phyloP scores from a whole-genome alignment of 441 rosid genomes.

The Breynia disticha region DNA sequence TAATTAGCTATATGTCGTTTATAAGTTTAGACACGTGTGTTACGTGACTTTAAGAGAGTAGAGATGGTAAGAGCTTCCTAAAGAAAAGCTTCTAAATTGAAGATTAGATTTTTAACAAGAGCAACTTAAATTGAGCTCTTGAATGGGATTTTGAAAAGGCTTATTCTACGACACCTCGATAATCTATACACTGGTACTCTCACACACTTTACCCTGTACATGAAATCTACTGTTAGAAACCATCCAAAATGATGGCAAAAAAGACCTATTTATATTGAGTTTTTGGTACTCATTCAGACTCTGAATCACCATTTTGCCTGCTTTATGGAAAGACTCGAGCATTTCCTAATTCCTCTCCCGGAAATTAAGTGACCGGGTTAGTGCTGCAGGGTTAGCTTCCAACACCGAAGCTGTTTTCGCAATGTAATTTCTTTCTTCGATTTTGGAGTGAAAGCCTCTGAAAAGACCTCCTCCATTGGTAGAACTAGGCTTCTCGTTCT shows the following conservation, averaged over 20 bases:
- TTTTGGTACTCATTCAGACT: not conserved
- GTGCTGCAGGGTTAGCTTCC: conserved; percentile 56
- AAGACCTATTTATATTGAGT: conserved; percentile 1
- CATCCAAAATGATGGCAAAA: not conserved
- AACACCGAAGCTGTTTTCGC: conserved; percentile 20
- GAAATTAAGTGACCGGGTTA: conserved; percentile 42
- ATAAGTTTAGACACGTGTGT: too few relatives aligned
- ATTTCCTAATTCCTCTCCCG: conserved; percentile 38
- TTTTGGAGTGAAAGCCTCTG: conserved; percentile 22
- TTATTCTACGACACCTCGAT: not conserved
- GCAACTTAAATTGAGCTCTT: too few relatives aligned
- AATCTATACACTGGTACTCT: conserved; percentile 5
- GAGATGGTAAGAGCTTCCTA: too few relatives aligned
- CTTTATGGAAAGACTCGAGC: not conserved
- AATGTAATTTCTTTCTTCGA: conserved; percentile 11
- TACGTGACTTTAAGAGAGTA: too few relatives aligned
- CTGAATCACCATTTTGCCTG: too few relatives aligned
- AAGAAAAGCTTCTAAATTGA: too few relatives aligned
- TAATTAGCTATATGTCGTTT: too few relatives aligned
- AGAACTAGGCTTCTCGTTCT: conserved; percentile 20
- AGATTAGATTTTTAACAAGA: too few relatives aligned
- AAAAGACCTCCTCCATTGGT: conserved; percentile 15
- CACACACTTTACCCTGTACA: conserved; percentile 2
- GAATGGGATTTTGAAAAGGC: too few relatives aligned
- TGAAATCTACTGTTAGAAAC: conserved; percentile 1